Base-by-base conservation (phyloP, 768 basidiomycete species). In the Tylopilus cervinicoccineus region DNA sequence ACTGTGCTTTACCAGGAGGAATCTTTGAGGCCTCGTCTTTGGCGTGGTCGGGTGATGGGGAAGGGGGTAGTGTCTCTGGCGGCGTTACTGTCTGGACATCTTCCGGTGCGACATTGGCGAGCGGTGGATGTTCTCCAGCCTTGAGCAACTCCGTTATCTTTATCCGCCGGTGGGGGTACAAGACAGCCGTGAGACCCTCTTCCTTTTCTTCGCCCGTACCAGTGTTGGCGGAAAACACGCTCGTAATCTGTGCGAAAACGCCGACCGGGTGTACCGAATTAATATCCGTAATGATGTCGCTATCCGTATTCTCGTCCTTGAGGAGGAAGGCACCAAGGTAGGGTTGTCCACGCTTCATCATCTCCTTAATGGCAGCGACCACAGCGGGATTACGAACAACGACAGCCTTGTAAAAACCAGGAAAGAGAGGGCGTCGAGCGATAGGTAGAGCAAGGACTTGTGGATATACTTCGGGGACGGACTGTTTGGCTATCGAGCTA, bases 321-420 rank as follows among this genome's bases (percentile, higher is more conserved):
- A 97, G 81, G 23, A 98, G 72, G 75, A 97, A 97, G 23, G 93
- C 95, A 43, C 95, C 95, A 49, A 99, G 80, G 67, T 99, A 98
- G 0, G 94, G 93, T 64, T 97, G 95, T 0, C 94, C 94, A 36
- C 92, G 91, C 57, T 87, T 86, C 80, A 95, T 90, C 83, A 95
- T 90, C 63, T 96, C 93, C 70, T 93, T 90, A 63, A 99, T 88
- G 13, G 93, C 92, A 8, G 84, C 81, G 32, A 97, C 93, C 27
- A 99, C 95, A 0, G 82, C 78, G 0, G 92, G 91, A 56, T 97
- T 89, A 19, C 85, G 81, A 43, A 99, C 79, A 48, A 97, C 93
- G 42, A 98, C 94, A 3, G 94, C 95, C 66, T 97, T 96, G 78
- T 97, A 97, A 69, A 97, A 96, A 26, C 93, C 93, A 5, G 95